These are phyloP conservation scores for Metschnikowia sp. DNA, from an alignment of 805 yeast genomes.

Conservation along the genomic window DNA sequence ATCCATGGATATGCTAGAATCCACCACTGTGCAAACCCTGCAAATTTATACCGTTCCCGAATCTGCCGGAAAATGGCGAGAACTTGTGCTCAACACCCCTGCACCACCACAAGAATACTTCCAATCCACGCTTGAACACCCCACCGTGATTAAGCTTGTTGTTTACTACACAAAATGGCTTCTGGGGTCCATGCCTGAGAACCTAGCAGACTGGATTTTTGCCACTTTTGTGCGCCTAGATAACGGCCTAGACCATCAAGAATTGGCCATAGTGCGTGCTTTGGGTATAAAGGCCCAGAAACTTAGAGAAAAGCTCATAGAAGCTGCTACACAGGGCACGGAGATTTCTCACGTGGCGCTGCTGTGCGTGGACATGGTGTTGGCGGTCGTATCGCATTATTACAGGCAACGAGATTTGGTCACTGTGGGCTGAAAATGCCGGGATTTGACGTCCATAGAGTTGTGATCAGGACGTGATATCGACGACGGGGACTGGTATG, in stretches of 20 bases:
- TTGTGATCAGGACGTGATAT: too few species aligned
- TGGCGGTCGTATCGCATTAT: slow-evolving; percentile 30
- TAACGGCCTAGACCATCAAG: slow-evolving; percentile 30
- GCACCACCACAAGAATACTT: slow-evolving; percentile 29
- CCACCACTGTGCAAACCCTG: too few species aligned
- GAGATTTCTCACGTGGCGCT: slow-evolving; percentile 3
- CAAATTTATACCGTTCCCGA: slow-evolving; percentile 15
- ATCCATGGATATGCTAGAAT: too few species aligned
- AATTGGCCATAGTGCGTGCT: slow-evolving; percentile 32
- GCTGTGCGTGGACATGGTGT: slow-evolving; percentile 30
- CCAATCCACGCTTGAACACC: slow-evolving; percentile 24
- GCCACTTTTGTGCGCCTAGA: slow-evolving; percentile 34
- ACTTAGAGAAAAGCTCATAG: slow-evolving; percentile 13
- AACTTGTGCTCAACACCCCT: slow-evolving; percentile 22
- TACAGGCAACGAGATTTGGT: slow-evolving; percentile 35
- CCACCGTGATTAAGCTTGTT: slow-evolving; percentile 32
- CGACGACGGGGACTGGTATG: too few species aligned
- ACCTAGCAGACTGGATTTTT: slow-evolving; percentile 37
- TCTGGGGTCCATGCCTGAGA: slow-evolving; percentile 25
- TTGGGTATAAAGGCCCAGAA: slow-evolving; percentile 38
- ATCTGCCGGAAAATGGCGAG: slow-evolving; percentile 32
- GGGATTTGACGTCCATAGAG: not conserved
- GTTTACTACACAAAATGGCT: slow-evolving; percentile 38
- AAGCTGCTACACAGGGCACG: slow-evolving; percentile 12
- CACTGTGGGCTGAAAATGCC: not conserved